Percentiles rank a stretch among this genome's conserved stretches.
These are phyloP conservation scores for Kazachstania martiniae DNA, from an alignment of 805 yeast species.

Conservation along the genomic window DNA sequence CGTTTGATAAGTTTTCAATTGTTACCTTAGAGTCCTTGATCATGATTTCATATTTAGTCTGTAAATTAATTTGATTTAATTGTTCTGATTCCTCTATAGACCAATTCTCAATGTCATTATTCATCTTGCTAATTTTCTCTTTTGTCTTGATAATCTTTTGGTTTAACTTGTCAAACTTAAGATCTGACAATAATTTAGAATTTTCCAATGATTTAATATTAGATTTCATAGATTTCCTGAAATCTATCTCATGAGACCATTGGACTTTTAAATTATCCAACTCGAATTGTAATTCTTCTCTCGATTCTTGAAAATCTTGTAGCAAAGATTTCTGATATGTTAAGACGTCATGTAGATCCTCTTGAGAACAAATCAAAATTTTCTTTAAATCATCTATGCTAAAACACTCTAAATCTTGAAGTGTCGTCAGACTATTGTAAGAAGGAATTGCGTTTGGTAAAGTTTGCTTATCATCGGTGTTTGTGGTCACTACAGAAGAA, in stretches of 20 bases:
- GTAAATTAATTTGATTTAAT: conserved; percentile 8
- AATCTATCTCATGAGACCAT: conserved; percentile 26
- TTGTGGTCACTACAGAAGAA: neutral
- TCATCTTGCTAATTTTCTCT: conserved; percentile 19
- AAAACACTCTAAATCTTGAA: conserved; percentile 22
- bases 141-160: conserved; percentile 19
- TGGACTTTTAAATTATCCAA: conserved; percentile 22
- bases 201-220: conserved; percentile 27
- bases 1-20: conserved; percentile 5
- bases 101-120: conserved; percentile 23
- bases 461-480: neutral
- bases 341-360: conserved; percentile 26
- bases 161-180: conserved; percentile 21
- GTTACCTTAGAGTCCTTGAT: conserved; percentile 5
- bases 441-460: conserved; percentile 10
- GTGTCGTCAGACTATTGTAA: conserved; percentile 19
- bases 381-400: conserved; percentile 25
- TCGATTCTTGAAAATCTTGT: conserved; percentile 24
- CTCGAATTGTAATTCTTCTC: conserved; percentile 20
- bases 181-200: conserved; percentile 23
- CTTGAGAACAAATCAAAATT: conserved; percentile 25
- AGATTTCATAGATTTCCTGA: conserved; percentile 24
- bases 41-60: conserved; percentile 7
- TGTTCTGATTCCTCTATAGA: conserved; percentile 10
- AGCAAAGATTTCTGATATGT: conserved; percentile 17